Conservation (phyloP, 768 basidiomycete species). For the Megacollybia marginata region DNA sequence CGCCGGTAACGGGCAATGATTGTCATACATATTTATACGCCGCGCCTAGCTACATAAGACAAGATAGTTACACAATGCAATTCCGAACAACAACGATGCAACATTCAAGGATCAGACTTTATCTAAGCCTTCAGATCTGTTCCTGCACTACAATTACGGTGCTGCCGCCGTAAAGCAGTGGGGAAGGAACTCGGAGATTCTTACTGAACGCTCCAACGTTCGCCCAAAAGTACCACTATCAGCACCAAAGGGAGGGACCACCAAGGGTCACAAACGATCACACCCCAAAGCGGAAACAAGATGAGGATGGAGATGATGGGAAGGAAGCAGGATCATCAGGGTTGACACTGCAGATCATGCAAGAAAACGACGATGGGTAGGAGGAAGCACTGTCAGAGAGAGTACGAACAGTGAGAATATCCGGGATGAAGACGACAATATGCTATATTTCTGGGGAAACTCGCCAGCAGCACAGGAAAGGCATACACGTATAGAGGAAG, state of each 20-base stretch:
- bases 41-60: constrained; percentile 8
- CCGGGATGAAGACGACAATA: constrained; percentile 18
- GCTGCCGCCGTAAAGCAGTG: too few relatives aligned
- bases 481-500: constrained; percentile 9
- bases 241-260: constrained; percentile 12
- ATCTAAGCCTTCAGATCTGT: constrained; percentile 16
- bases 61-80: background rate
- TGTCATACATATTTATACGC: too few relatives aligned
- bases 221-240: constrained; percentile 13
- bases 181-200: constrained; percentile 10
- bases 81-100: constrained; percentile 20
- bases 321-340: background rate
- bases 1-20: too few relatives aligned
- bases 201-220: constrained; percentile 6
- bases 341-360: background rate
- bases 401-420: constrained; percentile 1
- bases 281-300: constrained; percentile 5
- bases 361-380: background rate
- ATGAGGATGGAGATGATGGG: constrained; percentile 3
- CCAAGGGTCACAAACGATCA: too few relatives aligned
- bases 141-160: constrained; percentile 23
- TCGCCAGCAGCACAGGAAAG: constrained; percentile 12
- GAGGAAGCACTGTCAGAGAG: constrained; percentile 4
- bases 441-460: constrained; percentile 14
- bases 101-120: constrained; percentile 13